Conservation (phyloP, 2,329 filamentous ascomycete species). For the Arthrocladium fulminans region DNA sequence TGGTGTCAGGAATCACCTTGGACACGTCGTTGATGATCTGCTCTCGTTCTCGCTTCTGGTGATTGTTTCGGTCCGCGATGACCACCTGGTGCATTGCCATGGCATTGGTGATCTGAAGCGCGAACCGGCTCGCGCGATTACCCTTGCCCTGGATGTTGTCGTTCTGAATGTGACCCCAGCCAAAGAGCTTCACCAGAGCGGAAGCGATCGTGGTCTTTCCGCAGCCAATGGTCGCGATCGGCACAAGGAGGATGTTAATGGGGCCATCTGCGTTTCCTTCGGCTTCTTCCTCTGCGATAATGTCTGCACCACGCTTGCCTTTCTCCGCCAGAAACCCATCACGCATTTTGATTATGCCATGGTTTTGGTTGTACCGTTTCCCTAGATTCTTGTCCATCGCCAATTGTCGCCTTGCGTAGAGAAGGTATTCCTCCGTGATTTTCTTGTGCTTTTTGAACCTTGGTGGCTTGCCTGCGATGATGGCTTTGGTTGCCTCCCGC, state of each 20-base stretch:
- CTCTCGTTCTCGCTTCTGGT: slow-evolving; percentile 74
- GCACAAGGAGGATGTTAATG: slow-evolving; percentile 56
- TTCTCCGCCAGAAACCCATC: slow-evolving; percentile 78
- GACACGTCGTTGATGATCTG: slow-evolving; percentile 76
- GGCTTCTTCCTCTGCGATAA: slow-evolving; percentile 65
- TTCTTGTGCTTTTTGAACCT: slow-evolving; percentile 76
- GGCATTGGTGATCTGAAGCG: slow-evolving; percentile 56
- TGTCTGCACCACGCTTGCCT: slow-evolving; percentile 79
- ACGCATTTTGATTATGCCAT: slow-evolving; percentile 86
- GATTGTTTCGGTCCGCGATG: slow-evolving; percentile 90
- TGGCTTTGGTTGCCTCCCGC: slow-evolving; percentile 88
- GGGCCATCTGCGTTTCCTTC: slow-evolving; percentile 8
- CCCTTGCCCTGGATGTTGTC: slow-evolving; percentile 80
- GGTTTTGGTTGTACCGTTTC: slow-evolving; percentile 71
- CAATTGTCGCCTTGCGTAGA: slow-evolving; percentile 68
- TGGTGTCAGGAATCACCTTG: slow-evolving; percentile 52
- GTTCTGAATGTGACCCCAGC: slow-evolving; percentile 90
- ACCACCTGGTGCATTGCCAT: slow-evolving; percentile 62
- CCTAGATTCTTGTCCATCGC: slow-evolving; percentile 58
- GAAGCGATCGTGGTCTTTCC: slow-evolving; percentile 91
- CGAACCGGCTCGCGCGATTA: slow-evolving; percentile 68
- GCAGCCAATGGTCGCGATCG: slow-evolving; percentile 87
- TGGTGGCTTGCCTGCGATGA: slow-evolving; percentile 67
- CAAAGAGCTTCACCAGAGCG: slow-evolving; percentile 72
- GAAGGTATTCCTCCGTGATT: slow-evolving; percentile 85